Base-by-base conservation (phyloP, 805 yeast species). In the Hanseniaspora meyeri region DNA sequence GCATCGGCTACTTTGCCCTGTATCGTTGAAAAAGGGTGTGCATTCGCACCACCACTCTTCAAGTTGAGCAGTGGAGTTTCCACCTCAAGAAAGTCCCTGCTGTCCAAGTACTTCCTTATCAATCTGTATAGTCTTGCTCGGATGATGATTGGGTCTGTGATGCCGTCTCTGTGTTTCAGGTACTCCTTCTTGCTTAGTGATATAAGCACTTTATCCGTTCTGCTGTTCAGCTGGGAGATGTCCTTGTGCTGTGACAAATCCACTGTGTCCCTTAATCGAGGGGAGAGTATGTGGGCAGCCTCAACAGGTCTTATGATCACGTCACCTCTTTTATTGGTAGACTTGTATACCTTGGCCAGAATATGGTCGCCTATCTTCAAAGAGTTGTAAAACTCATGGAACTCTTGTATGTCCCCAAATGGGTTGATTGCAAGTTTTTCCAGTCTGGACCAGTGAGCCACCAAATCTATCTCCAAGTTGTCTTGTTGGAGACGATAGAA, bases 11-110 rank as follows among this genome's bases (percentile, higher is more conserved):
- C 68, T 63, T 36, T 49, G 19, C 68, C 66, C 43, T 76, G 67
- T 1, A 60, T 53, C 0, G 97, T 88, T 0, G 64, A 64, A 62
- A 93, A 93, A 0, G 97, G 96, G n/a, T 77, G 77, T 0, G 98
- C 97, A 62, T 82, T 81, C 5, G 99, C 98, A 2, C 98, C 98
- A 17, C 88, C 86, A 0, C 89, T 79, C 1, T 82, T 81, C 7
- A 72, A 63, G 0, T 88, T 78, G 12, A 93, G 68, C 1, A 89
- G 78, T 0, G 99, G 99, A 0, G 99, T 93, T 52, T 83, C 85
- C 0, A 93, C 95, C 66, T 89, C 96, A 2, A 86, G 59, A 61
- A 89, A 93, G 0, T 73, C 80, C 24, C 71, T 69, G 0, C 64
- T 62, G 43, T 74, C 73, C 20, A 91, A 74, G 62, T 79, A 89